phyloP scores from a whole-genome alignment of 495 filamentous ascomycete species.

The Parachaetomium inaequale region DNA sequence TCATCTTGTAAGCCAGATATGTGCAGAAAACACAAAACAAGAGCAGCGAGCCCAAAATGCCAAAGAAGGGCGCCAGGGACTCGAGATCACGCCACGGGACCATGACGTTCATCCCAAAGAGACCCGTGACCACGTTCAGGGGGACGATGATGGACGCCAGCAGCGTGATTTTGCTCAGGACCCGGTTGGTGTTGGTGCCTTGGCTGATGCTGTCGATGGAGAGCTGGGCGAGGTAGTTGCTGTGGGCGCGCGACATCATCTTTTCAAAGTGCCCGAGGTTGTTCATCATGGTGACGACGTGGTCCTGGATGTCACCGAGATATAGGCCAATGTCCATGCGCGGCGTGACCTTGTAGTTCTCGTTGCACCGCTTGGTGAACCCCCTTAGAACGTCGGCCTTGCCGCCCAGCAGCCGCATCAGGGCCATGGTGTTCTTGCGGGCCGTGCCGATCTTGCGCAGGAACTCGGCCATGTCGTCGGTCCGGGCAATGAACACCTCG shows the following conservation, averaged over 20 bases:
- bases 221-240: slow-evolving; percentile 93
- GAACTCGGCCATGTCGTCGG: slow-evolving; percentile 81
- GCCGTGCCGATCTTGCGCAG: slow-evolving; percentile 82
- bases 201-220: slow-evolving; percentile 82
- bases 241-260: slow-evolving; percentile 91
- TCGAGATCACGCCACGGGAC: slow-evolving; percentile 63
- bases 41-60: slow-evolving; percentile 66
- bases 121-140: slow-evolving; percentile 90
- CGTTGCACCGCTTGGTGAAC: slow-evolving; percentile 97
- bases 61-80: slow-evolving; percentile 71
- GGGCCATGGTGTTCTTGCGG: slow-evolving; percentile 88
- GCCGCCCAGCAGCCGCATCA: slow-evolving; percentile 89
- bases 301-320: slow-evolving; percentile 94
- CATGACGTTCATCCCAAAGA: slow-evolving; percentile 95
- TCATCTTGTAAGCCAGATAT: slow-evolving; percentile 29
- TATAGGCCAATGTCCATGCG: slow-evolving; percentile 95
- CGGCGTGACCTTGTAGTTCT: slow-evolving; percentile 89
- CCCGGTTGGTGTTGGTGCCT: slow-evolving; percentile 75
- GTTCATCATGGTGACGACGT: slow-evolving; percentile 98
- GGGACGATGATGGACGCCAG: slow-evolving; percentile 92
- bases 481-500: slow-evolving; percentile 82
- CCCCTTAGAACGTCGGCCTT: slow-evolving; percentile 97
- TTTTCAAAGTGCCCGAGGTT: slow-evolving; percentile 96
- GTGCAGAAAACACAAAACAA: slow-evolving; percentile 55
- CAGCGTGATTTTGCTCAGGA: slow-evolving; percentile 91